Percentiles rank a stretch among this genome's conserved stretches.
Evolutionary conservation across 2,329 filamentous ascomycete species (phyloP).

Genomic region (Microascus cirrosus): DNA sequence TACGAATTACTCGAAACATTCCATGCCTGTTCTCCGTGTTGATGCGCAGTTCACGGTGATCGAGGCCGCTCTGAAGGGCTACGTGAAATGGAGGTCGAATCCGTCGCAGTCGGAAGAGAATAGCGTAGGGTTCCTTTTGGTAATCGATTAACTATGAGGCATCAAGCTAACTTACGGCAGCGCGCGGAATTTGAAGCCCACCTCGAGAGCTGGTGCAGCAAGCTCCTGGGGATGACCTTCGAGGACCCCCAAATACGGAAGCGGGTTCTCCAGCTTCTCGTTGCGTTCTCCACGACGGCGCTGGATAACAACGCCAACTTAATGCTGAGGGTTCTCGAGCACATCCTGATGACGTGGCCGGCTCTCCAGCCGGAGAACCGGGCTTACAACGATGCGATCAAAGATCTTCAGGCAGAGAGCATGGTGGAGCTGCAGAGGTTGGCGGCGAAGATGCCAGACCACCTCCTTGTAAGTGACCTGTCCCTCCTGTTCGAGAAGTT

Average conservation of each 20-base stretch:
- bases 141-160: neutral
- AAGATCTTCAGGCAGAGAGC: constrained; percentile 74
- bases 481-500: neutral
- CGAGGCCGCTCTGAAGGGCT: constrained; percentile 80
- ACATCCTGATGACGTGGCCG: constrained; percentile 79
- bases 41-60: constrained; percentile 87
- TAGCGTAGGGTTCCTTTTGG: constrained; percentile 14
- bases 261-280: constrained; percentile 68
- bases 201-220: constrained; percentile 62
- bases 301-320: constrained; percentile 68
- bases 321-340: constrained; percentile 81
- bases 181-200: constrained; percentile 42
- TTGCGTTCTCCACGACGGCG: constrained; percentile 73
- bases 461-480: constrained; percentile 53
- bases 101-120: constrained; percentile 9
- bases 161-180: neutral
- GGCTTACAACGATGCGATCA: constrained; percentile 77
- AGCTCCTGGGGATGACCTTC: constrained; percentile 58
- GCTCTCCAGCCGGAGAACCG: constrained; percentile 58
- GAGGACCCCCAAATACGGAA: constrained; percentile 81
- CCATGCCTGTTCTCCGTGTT: constrained; percentile 62
- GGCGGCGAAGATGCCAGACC: constrained; percentile 82
- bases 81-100: constrained; percentile 59
- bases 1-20: constrained; percentile 55
- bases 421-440: constrained; percentile 82